These are phyloP conservation scores for Neonectria hederae DNA, from an alignment of 2,329 filamentous ascomycete genomes.

Conservation along the genomic window DNA sequence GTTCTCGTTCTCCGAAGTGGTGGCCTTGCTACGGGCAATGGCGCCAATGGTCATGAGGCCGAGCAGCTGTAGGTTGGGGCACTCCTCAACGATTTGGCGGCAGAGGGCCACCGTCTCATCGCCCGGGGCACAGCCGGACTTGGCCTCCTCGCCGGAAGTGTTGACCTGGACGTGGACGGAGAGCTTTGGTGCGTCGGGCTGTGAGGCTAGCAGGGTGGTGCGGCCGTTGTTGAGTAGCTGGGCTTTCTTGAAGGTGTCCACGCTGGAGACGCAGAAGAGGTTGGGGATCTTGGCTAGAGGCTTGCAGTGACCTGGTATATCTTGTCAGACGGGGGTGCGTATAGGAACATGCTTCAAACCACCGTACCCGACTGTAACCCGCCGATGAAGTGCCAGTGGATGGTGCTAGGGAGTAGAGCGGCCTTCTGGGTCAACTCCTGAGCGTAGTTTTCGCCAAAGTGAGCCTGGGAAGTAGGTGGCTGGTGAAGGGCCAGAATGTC, in stretches of 20 bases:
- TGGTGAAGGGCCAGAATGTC: slow-evolving; percentile 88
- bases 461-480: slow-evolving; percentile 65
- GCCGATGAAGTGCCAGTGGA: slow-evolving; percentile 97
- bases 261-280: slow-evolving; percentile 89
- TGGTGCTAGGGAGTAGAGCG: slow-evolving; percentile 75
- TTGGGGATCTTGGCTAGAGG: slow-evolving; percentile 86
- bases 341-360: neutral
- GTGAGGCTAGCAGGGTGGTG: slow-evolving; percentile 60
- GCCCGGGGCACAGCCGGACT: slow-evolving; percentile 81
- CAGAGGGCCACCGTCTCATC: slow-evolving; percentile 72
- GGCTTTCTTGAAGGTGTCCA: slow-evolving; percentile 90
- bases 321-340: slow-evolving; percentile 13
- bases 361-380: slow-evolving; percentile 78
- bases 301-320: slow-evolving; percentile 80
- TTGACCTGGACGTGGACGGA: slow-evolving; percentile 93
- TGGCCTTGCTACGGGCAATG: slow-evolving; percentile 82
- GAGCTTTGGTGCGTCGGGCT: slow-evolving; percentile 58
- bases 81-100: slow-evolving; percentile 73
- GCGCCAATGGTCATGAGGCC: slow-evolving; percentile 98
- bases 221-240: slow-evolving; percentile 81
- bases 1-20: slow-evolving; percentile 81
- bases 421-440: slow-evolving; percentile 92
- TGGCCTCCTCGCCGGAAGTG: slow-evolving; percentile 86
- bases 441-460: slow-evolving; percentile 98
- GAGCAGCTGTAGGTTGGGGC: slow-evolving; percentile 76